Evolutionary conservation across 2,329 filamentous ascomycete species (phyloP).

Genomic region (Trematosphaeria pertusa): DNA sequence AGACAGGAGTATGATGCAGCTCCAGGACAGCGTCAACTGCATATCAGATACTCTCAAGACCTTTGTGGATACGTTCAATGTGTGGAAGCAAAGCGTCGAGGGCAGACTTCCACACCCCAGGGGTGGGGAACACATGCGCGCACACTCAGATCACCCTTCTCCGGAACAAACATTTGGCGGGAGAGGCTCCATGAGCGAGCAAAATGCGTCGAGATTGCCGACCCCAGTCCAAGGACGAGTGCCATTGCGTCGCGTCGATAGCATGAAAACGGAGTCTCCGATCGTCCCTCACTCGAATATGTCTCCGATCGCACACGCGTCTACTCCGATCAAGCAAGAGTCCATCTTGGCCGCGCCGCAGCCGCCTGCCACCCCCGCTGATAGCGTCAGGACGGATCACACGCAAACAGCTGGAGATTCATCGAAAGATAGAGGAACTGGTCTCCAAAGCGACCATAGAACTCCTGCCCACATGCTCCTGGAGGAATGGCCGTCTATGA

Average conservation of each 20-base stretch:
- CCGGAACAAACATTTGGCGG: constrained; percentile 35
- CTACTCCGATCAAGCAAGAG: constrained; percentile 44
- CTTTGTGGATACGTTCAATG: constrained; percentile 40
- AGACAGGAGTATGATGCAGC: constrained; percentile 59
- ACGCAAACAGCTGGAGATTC: constrained; percentile 22
- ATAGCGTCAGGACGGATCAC: constrained; percentile 38
- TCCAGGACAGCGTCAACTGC: constrained; percentile 53
- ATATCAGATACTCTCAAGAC: constrained; percentile 39
- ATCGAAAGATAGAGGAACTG: constrained; percentile 34
- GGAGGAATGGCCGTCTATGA: constrained; percentile 63
- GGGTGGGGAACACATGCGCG: constrained; percentile 14
- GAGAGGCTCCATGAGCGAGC: constrained; percentile 31
- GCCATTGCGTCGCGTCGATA: constrained; percentile 36
- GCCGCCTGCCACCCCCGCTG: constrained; percentile 42
- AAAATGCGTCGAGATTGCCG: constrained; percentile 32
- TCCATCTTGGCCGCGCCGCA: constrained; percentile 27
- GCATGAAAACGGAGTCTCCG: constrained; percentile 46
- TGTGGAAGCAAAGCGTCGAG: constrained; percentile 43
- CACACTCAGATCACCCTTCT: constrained; percentile 34
- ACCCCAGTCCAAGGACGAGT: constrained; percentile 37
- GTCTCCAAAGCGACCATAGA: constrained; percentile 84
- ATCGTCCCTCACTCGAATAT: constrained; percentile 32
- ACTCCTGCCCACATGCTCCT: constrained; percentile 87
- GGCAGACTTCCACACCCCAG: constrained; percentile 30
- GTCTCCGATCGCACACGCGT: constrained; percentile 32